Percentiles rank a stretch among this genome's conserved stretches.
Conservation (phyloP, 1,284 basidiomycete genomes). For the Cutaneotrichosporon cyanovorans region DNA sequence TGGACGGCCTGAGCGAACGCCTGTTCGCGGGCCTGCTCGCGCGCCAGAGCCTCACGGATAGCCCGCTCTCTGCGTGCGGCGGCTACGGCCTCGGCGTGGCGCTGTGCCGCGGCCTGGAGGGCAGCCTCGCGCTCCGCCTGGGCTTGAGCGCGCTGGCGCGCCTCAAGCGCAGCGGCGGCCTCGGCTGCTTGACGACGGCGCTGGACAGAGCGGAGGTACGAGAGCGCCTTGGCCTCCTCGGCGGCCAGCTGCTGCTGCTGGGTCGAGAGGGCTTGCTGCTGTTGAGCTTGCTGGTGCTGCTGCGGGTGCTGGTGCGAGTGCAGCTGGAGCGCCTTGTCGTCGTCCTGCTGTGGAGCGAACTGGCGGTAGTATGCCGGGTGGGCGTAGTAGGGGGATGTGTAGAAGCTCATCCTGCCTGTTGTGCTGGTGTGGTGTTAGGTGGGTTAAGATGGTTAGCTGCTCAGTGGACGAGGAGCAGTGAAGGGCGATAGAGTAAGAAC, state of each 20-base stretch:
- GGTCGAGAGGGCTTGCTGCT: not conserved
- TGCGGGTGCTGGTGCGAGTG: not conserved
- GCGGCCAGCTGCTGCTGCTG: slow-evolving; percentile 9
- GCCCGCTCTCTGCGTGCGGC: slow-evolving; percentile 15
- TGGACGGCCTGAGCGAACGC: slow-evolving; percentile 9
- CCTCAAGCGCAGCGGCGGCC: slow-evolving; percentile 22
- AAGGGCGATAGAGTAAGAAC: too few species aligned
- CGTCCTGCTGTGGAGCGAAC: not conserved
- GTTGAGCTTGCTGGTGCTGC: slow-evolving; percentile 1
- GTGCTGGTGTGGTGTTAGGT: too few species aligned
- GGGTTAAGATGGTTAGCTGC: too few species aligned
- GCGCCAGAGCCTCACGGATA: slow-evolving; percentile 8
- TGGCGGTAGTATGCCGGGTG: slow-evolving; percentile 3
- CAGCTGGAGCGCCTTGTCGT: not conserved
- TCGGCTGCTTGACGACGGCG: slow-evolving; percentile 31
- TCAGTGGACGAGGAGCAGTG: too few species aligned
- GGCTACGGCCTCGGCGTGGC: slow-evolving; percentile 8
- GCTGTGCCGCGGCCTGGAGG: slow-evolving; percentile 14
- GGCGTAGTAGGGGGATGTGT: slow-evolving; percentile 13
- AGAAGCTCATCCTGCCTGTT: slow-evolving; percentile 10
- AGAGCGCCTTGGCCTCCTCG: slow-evolving; percentile 38
- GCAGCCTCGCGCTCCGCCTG: slow-evolving; percentile 12
- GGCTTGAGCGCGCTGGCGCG: slow-evolving; percentile 13
- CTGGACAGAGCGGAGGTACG: slow-evolving; percentile 35
- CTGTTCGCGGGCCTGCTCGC: slow-evolving; percentile 16